Conservation (phyloP, 306 rosid genomes). For the Prunus campanulata region DNA sequence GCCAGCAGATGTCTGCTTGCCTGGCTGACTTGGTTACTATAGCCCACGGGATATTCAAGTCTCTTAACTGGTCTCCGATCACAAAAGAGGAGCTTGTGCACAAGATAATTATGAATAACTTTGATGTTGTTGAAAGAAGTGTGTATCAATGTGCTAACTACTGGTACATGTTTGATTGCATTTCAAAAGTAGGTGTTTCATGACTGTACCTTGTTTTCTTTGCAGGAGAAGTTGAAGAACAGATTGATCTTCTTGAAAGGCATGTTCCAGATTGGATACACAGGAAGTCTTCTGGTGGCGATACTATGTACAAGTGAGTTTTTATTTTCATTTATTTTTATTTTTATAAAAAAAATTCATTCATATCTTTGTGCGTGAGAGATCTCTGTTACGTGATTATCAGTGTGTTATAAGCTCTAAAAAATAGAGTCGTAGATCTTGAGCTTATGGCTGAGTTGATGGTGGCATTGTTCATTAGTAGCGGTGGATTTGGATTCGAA, state of each 20-base stretch:
- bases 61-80: conserved; percentile 46
- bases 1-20: conserved; percentile 20
- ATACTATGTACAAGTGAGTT: conserved; percentile 48
- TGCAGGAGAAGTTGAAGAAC: conserved; percentile 66
- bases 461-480: too few species aligned
- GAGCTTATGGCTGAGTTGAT: too few species aligned
- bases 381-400: not conserved
- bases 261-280: conserved; percentile 59
- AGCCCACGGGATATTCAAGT: conserved; percentile 47
- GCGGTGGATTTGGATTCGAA: too few species aligned
- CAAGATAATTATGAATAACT: conserved; percentile 54
- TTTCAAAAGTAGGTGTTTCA: conserved; percentile 18
- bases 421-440: too few species aligned
- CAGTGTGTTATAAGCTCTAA: too few species aligned
- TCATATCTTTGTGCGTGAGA: not conserved
- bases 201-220: conserved; percentile 21
- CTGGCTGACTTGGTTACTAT: conserved; percentile 51
- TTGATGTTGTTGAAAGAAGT: conserved; percentile 58
- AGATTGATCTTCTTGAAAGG: conserved; percentile 45
- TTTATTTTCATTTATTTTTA: not conserved
- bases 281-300: conserved; percentile 48
- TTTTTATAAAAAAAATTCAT: not conserved
- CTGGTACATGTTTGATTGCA: conserved; percentile 10
- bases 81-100: conserved; percentile 76
- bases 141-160: conserved; percentile 18